phyloP scores from a whole-genome alignment of 495 filamentous ascomycete genomes.

The Choiromyces venosus region DNA sequence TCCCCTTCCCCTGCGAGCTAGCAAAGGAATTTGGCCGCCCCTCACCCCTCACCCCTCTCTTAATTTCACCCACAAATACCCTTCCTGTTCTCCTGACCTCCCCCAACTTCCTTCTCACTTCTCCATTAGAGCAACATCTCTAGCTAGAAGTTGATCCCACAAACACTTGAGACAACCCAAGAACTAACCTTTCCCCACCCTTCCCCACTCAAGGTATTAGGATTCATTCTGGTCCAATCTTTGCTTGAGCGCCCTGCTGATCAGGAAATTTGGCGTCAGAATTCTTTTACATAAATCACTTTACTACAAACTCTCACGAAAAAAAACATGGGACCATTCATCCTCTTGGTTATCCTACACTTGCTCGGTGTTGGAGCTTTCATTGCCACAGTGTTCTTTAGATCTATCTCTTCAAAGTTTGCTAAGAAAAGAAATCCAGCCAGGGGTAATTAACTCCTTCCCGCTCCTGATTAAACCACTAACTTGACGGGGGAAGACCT shows the following conservation, averaged over 20 bases:
- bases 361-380: too few relatives aligned
- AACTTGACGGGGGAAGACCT: neutral
- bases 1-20: too few relatives aligned
- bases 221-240: neutral
- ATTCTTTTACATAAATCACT: neutral
- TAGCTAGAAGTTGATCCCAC: neutral
- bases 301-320: neutral
- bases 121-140: neutral
- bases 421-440: neutral
- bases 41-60: neutral
- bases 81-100: neutral
- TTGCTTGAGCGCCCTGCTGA: neutral
- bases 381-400: too few relatives aligned
- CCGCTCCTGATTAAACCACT: neutral
- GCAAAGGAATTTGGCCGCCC: neutral
- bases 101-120: neutral
- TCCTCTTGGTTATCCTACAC: neutral
- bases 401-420: neutral
- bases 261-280: neutral
- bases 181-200: neutral
- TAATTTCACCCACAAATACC: neutral
- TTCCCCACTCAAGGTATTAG: neutral
- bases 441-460: neutral
- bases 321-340: neutral
- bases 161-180: neutral